A percentile compares a stretch with the other conserved stretches of the same genome.
These are phyloP conservation scores for Dendrocalamus latiflorus DNA, from an alignment of 202 grass and related monocot species.

Conservation along the genomic window DNA sequence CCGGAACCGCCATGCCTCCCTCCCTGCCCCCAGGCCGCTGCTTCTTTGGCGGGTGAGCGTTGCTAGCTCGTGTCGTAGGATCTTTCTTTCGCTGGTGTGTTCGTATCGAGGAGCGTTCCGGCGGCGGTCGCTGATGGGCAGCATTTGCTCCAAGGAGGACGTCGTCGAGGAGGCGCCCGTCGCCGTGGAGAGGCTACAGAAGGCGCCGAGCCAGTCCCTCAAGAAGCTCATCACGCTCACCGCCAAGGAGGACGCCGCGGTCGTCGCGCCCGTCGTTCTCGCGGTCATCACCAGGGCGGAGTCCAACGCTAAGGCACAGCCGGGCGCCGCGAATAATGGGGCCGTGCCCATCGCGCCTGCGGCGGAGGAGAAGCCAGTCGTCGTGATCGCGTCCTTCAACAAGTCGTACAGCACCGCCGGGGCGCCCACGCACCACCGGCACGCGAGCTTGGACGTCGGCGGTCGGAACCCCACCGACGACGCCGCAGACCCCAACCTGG, in stretches of 20 bases:
- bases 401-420: slow-evolving; percentile 46
- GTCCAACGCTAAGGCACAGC: background rate
- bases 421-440: slow-evolving; percentile 35
- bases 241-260: slow-evolving; percentile 42
- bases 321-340: background rate
- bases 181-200: slow-evolving; percentile 11
- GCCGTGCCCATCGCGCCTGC: background rate
- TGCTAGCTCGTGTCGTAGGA: too few species aligned
- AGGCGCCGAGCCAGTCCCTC: slow-evolving; percentile 40
- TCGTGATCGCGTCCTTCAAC: slow-evolving; percentile 34
- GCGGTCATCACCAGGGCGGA: slow-evolving; percentile 11
- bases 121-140: slow-evolving; percentile 35
- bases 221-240: slow-evolving; percentile 54
- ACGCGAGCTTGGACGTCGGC: slow-evolving; percentile 11
- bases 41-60: background rate
- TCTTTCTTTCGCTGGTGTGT: too few species aligned
- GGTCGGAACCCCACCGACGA: background rate
- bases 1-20: slow-evolving; percentile 15
- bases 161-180: slow-evolving; percentile 14
- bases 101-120: background rate
- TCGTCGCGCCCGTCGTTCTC: slow-evolving; percentile 18
- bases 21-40: background rate
- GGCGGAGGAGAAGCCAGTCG: slow-evolving; percentile 17
- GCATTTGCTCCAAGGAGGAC: slow-evolving; percentile 57
- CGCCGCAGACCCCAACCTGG: background rate